A percentile compares a stretch with the other conserved stretches of the same genome.
These are phyloP conservation scores for Babesia sp. DNA, from an alignment of 169 alveolate species.

Conservation along the genomic window DNA sequence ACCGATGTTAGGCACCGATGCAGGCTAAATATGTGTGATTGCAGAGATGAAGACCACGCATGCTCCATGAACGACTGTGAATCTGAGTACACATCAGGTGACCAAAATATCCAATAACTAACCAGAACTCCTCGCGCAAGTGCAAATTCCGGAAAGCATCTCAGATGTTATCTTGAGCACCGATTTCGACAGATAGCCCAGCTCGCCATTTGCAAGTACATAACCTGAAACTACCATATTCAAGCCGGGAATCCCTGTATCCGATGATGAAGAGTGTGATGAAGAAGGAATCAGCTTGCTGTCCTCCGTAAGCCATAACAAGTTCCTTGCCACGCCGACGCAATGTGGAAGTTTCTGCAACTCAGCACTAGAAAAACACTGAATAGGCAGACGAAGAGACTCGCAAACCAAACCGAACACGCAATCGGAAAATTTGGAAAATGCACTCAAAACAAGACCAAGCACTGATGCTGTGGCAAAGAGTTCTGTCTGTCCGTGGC, in stretches of 20 bases:
- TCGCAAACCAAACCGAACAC: constrained; percentile 56
- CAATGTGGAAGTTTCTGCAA: constrained; percentile 55
- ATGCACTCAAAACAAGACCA: constrained; percentile 18
- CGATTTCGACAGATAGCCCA: constrained; percentile 21
- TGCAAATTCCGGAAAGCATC: constrained; percentile 37
- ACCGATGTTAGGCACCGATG: constrained; percentile 21
- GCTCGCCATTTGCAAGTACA: constrained; percentile 41
- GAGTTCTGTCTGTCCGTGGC: constrained; percentile 27
- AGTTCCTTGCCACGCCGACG: constrained; percentile 43
- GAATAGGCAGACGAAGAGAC: constrained; percentile 14
- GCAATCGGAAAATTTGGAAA: constrained; percentile 58
- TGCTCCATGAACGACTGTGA: constrained; percentile 13
- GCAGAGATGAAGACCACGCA: constrained; percentile 33
- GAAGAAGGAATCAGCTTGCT: constrained; percentile 54
- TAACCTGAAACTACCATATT: constrained; percentile 21
- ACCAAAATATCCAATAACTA: not conserved
- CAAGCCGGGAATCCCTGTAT: not conserved
- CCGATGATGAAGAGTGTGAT: not conserved
- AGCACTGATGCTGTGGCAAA: constrained; percentile 38
- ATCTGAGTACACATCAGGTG: not conserved
- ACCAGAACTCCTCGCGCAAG: constrained; percentile 5
- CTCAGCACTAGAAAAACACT: constrained; percentile 41
- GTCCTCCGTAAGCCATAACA: constrained; percentile 66
- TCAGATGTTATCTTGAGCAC: constrained; percentile 36
- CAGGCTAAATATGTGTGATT: constrained; percentile 34